Conservation (phyloP, 768 basidiomycete genomes). For the Mycena chlorophos region DNA sequence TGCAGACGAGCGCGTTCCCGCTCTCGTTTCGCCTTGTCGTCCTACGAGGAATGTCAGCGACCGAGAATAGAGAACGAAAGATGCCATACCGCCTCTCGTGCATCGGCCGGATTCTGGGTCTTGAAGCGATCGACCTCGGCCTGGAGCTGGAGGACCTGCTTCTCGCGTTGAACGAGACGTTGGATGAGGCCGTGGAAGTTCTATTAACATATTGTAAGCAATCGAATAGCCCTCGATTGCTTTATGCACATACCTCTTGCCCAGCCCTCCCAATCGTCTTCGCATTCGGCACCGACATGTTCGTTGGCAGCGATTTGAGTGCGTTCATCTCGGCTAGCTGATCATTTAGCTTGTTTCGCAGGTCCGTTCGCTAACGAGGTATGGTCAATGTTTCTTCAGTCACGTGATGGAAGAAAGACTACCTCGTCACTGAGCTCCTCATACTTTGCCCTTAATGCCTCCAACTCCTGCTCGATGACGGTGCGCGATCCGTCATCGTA, state of each 20-base stretch:
- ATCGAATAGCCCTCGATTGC: neutral
- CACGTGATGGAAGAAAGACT: slow-evolving; percentile 11
- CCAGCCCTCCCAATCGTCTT: slow-evolving; percentile 50
- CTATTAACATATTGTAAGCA: slow-evolving; percentile 31
- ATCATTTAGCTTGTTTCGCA: slow-evolving; percentile 57
- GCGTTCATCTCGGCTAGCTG: slow-evolving; percentile 71
- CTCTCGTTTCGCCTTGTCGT: slow-evolving; percentile 58
- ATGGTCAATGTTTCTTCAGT: neutral
- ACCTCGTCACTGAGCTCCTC: slow-evolving; percentile 72
- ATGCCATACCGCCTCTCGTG: slow-evolving; percentile 56
- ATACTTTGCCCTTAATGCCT: slow-evolving; percentile 55
- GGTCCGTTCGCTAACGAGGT: slow-evolving; percentile 46
- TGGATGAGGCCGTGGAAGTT: slow-evolving; percentile 75
- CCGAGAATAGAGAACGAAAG: neutral
- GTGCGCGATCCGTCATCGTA: slow-evolving; percentile 35
- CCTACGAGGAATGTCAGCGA: neutral
- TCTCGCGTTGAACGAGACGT: slow-evolving; percentile 81
- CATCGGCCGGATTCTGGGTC: slow-evolving; percentile 55
- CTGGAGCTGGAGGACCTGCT: slow-evolving; percentile 73
- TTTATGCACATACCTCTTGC: slow-evolving; percentile 50
- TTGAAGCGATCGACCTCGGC: slow-evolving; percentile 67
- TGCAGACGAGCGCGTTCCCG: slow-evolving; percentile 76
- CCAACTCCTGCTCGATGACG: slow-evolving; percentile 62
- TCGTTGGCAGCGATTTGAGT: slow-evolving; percentile 52
- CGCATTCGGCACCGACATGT: slow-evolving; percentile 36